These are phyloP conservation scores for Pyrenochaeta sp. DNA, from an alignment of 2,329 filamentous ascomycete genomes.

Conservation along the genomic window DNA sequence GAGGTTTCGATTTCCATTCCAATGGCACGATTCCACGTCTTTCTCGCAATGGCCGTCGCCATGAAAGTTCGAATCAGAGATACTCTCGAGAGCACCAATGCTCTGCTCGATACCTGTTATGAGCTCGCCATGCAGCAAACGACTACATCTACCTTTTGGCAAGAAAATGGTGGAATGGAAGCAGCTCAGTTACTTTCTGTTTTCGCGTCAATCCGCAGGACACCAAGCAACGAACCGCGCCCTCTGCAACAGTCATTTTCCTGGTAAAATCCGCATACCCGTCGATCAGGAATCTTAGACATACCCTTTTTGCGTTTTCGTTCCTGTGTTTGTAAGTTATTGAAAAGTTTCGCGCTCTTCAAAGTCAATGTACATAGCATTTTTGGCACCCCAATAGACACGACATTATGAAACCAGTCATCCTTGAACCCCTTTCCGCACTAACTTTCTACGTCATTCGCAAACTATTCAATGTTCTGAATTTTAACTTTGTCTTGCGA, in stretches of 20 bases:
- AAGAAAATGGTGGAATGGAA: conserved; percentile 41
- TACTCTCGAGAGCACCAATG: conserved; percentile 37
- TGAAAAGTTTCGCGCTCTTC: neutral
- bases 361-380: conserved; percentile 2
- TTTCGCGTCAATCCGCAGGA: conserved; percentile 41
- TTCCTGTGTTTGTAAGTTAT: neutral
- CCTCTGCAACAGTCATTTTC: conserved; percentile 41
- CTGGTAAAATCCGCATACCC: conserved; percentile 28
- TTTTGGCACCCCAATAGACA: neutral
- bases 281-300: neutral
- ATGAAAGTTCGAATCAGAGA: conserved; percentile 45
- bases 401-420: neutral
- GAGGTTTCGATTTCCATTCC: conserved; percentile 31
- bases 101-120: conserved; percentile 45
- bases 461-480: no score
- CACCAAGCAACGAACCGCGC: conserved; percentile 20
- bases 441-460: no score
- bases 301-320: neutral
- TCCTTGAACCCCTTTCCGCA: no score
- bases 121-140: conserved; percentile 47
- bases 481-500: neutral
- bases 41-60: conserved; percentile 46
- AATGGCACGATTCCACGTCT: conserved; percentile 48
- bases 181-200: conserved; percentile 40
- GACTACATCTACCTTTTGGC: conserved; percentile 39